Evolutionary conservation across 1,139 yeast species (phyloP), one percentile per base, ranked within the genome.

Genomic region (Pichia sp.): DNA sequence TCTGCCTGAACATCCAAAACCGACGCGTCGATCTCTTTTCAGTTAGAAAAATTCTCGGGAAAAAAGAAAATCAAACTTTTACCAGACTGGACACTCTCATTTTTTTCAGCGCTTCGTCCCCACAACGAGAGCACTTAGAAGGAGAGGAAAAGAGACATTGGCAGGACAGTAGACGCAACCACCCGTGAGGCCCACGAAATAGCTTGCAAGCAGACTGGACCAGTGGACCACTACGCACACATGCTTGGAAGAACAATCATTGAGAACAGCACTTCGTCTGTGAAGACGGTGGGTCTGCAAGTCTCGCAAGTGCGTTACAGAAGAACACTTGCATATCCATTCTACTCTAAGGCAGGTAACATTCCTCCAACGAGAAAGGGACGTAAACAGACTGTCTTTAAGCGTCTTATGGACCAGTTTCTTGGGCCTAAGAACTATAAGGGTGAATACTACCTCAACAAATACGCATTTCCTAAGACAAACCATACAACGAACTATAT

Each of bases 361-460:
- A 71, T 72, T 41, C 74, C 74, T 58, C 72, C 72, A 44, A 64
- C 70, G 45, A 70, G 75, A 47, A 70, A 71, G 58, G 70, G 70
- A 49, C 75, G 74, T 60, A 74, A 73, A 53, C 68, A 65, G 55
- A 70, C 79, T 12, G 69, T 67, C 19, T 62, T 71, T 51, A 69
- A 69, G 56, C 66, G 67, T 51, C 65, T 74, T 55, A 62, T 79
- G 70, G 74, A 73, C 60, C 74, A 72, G 57, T 87, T 87, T 70
- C 73, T 89, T 54, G 98, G 98, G 2, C 95, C 95, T 37, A 80
- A 75, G 66, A 89, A 89, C 68, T 78, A 81, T 67, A 83, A 87
- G 65, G 97, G 97, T 30, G 91, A 89, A 61, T 87, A 88, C 70
- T 74, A 75, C 59, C 71, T 81, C 63, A 91, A 90, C 74, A 87